phyloP scores from a whole-genome alignment of 306 rosid genomes.

The Argentina anserina region DNA sequence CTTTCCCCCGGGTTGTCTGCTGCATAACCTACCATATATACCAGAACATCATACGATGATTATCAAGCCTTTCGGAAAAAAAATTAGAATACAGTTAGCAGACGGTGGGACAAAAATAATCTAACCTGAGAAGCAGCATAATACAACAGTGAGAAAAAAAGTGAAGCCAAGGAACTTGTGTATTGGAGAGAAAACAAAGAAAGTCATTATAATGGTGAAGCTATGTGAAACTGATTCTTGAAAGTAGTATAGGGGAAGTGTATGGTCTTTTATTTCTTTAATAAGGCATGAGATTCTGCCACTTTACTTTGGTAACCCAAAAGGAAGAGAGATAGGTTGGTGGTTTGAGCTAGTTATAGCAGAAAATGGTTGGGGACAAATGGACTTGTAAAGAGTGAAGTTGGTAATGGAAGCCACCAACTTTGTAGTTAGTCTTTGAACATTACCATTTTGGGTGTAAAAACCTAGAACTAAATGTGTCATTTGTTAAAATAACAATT shows the following conservation, averaged over 20 bases:
- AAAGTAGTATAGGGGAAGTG: neutral
- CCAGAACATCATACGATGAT: neutral
- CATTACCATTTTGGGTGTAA: neutral
- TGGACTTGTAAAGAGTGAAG: constrained; percentile 26
- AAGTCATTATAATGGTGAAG: constrained; percentile 34
- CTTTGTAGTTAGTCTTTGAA: constrained; percentile 25
- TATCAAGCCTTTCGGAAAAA: neutral
- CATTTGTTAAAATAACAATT: neutral
- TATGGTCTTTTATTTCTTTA: constrained; percentile 7
- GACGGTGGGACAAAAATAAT: neutral
- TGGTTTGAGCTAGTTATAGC: constrained; percentile 20
- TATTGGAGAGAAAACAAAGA: constrained; percentile 5
- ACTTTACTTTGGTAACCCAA: constrained; percentile 26
- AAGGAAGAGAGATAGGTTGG: constrained; percentile 29
- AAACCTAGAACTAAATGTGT: neutral
- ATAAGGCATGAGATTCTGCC: constrained; percentile 29
- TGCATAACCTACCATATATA: constrained; percentile 29
- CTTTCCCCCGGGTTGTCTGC: constrained; percentile 37
- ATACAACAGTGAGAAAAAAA: constrained; percentile 18
- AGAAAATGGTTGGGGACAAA: constrained; percentile 20
- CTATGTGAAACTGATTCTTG: neutral
- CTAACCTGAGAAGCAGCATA: constrained; percentile 42
- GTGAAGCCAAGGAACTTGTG: constrained; percentile 18
- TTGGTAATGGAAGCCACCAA: constrained; percentile 38
- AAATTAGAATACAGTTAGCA: neutral